Percentiles rank a stretch among this genome's conserved stretches.
phyloP scores from a whole-genome alignment of 1,139 yeast species.

The Kurtzmaniella quercitrusa region DNA sequence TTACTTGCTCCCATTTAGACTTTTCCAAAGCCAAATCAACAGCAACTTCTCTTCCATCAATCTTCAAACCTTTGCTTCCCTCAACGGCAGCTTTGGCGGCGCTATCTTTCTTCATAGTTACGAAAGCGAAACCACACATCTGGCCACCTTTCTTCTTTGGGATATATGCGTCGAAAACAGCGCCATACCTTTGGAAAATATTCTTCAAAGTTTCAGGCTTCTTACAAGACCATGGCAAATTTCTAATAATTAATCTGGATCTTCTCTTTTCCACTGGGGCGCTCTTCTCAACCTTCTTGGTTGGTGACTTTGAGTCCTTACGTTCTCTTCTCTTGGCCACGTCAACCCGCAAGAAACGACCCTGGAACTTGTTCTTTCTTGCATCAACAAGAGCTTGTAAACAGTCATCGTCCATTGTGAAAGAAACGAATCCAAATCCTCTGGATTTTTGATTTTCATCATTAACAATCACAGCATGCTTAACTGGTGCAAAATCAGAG shows the following conservation, averaged over 20 bases:
- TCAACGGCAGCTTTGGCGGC: conserved; percentile 83
- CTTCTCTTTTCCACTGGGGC: conserved; percentile 55
- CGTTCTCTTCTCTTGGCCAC: conserved; percentile 91
- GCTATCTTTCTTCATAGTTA: conserved; percentile 76
- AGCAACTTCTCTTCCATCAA: conserved; percentile 88
- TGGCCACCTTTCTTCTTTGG: conserved; percentile 86
- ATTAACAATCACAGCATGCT: conserved; percentile 88
- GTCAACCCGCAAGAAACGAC: conserved; percentile 70
- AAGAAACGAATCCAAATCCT: conserved; percentile 96
- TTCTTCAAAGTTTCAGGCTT: conserved; percentile 69
- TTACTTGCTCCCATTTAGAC: conserved; percentile 62
- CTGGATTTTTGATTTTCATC: conserved; percentile 73
- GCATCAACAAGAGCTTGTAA: conserved; percentile 66
- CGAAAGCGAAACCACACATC: conserved; percentile 94
- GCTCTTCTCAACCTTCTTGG: conserved; percentile 19
- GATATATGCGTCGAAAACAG: conserved; percentile 83
- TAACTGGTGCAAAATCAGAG: conserved; percentile 90
- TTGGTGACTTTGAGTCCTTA: conserved; percentile 30
- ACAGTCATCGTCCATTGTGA: conserved; percentile 83
- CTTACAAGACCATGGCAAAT: conserved; percentile 94
- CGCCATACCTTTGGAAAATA: conserved; percentile 74
- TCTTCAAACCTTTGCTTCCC: conserved; percentile 66
- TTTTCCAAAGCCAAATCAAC: conserved; percentile 93
- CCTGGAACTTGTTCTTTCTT: conserved; percentile 63
- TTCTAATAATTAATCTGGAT: conserved; percentile 83